Percentiles rank a stretch among this genome's conserved stretches.
These are phyloP conservation scores for Brasenia schreberi DNA, from an alignment of 164 flowering plant genomes.

Conservation along the genomic window DNA sequence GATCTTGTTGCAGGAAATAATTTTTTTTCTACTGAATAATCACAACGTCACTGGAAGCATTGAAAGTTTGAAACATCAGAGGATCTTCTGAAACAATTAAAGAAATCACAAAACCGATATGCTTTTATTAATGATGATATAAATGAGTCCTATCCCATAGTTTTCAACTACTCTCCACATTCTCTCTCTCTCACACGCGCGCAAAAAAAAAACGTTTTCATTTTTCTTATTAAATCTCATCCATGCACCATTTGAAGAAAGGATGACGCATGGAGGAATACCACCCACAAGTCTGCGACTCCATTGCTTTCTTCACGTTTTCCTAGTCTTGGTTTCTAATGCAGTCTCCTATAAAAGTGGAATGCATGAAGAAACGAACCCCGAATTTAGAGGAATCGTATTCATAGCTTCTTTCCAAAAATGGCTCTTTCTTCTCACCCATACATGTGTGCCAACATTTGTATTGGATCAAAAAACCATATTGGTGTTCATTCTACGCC, in stretches of 20 bases:
- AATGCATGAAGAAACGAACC: not conserved
- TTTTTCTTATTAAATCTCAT: not conserved
- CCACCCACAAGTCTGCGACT: not conserved
- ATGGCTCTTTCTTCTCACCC: not conserved
- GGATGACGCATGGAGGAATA: not conserved
- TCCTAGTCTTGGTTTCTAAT: not conserved
- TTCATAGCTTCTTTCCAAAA: not conserved
- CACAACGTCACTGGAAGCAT: too few species aligned
- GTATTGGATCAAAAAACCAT: conserved; percentile 3
- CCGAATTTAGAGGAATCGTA: not conserved
- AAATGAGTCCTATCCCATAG: not conserved
- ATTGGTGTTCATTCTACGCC: conserved; percentile 7
- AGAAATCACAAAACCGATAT: too few species aligned
- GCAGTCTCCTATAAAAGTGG: not conserved
- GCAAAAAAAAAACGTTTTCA: not conserved
- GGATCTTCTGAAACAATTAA: too few species aligned
- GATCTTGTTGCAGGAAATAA: too few species aligned
- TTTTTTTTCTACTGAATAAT: too few species aligned
- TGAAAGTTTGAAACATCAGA: too few species aligned
- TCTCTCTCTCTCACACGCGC: not conserved
- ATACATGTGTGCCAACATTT: not conserved
- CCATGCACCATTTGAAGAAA: not conserved
- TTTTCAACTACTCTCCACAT: not conserved
- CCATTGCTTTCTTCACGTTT: not conserved
- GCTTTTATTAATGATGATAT: too few species aligned